phyloP scores from a whole-genome alignment of 768 basidiomycete species.

The Xerocomus brunneocitrinus region DNA sequence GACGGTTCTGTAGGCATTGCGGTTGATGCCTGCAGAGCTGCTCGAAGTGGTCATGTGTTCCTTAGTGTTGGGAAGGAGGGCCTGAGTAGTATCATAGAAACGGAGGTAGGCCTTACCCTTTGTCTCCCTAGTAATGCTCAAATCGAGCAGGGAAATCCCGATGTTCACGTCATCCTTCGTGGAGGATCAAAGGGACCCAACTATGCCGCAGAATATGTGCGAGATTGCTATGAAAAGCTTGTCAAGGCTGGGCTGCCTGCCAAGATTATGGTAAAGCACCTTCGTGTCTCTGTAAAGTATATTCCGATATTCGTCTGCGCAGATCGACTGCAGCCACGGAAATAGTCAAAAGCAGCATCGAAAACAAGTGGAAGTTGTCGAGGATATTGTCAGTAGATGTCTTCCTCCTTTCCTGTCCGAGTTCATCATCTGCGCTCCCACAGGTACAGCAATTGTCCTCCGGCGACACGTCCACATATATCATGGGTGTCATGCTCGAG shows the following conservation, averaged over 20 bases:
- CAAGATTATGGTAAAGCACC: conserved; percentile 75
- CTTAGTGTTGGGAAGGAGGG: conserved; percentile 97
- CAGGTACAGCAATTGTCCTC: conserved; percentile 72
- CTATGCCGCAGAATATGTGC: conserved; percentile 75
- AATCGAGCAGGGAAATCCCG: conserved; percentile 68
- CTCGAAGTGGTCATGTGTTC: conserved; percentile 89
- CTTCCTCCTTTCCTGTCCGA: not conserved
- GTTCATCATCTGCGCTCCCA: conserved; percentile 11
- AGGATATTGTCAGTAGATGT: conserved; percentile 66
- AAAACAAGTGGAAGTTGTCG: conserved; percentile 84
- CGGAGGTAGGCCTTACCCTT: conserved; percentile 49
- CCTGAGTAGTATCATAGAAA: conserved; percentile 91
- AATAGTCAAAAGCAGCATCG: conserved; percentile 91
- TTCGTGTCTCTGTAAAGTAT: not conserved
- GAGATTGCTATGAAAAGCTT: conserved; percentile 69
- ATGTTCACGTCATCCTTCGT: conserved; percentile 91
- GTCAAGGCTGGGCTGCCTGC: conserved; percentile 70
- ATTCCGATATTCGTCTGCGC: conserved; percentile 2
- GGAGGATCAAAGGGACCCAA: conserved; percentile 90
- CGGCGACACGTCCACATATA: conserved; percentile 62
- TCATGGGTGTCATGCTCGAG: conserved; percentile 96
- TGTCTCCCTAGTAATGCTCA: conserved; percentile 2
- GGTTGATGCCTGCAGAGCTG: conserved; percentile 92
- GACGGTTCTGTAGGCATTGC: conserved; percentile 91
- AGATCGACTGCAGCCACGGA: conserved; percentile 97